A percentile compares a stretch with the other conserved stretches of the same genome.
Evolutionary conservation across 768 basidiomycete genomes (phyloP).

Genomic region (Trametes elegans): DNA sequence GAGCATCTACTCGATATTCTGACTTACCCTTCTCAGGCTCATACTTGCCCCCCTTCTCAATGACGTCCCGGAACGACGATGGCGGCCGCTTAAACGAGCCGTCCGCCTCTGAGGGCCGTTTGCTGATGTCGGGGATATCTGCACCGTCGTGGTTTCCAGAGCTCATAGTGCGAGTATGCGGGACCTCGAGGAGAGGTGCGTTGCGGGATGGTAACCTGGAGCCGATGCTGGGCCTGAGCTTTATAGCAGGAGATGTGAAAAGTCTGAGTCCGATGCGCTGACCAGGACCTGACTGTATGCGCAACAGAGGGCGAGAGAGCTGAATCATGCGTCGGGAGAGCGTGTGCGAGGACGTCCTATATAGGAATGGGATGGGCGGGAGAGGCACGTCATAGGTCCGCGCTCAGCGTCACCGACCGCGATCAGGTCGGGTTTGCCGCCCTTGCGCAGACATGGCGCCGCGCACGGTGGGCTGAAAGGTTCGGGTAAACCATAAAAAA

Average conservation of each 20-base stretch:
- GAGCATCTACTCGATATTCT: background rate
- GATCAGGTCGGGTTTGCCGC: background rate
- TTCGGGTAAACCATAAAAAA: no score
- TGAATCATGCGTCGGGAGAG: background rate
- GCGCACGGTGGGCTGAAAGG: no score
- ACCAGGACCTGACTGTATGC: background rate
- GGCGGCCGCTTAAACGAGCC: slow-evolving; percentile 73
- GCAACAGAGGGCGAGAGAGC: background rate
- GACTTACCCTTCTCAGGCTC: slow-evolving; percentile 74
- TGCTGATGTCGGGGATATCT: slow-evolving; percentile 49
- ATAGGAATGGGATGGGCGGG: background rate
- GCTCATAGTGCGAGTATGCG: background rate
- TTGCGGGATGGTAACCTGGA: background rate
- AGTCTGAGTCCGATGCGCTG: slow-evolving; percentile 6
- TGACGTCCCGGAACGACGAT: slow-evolving; percentile 54
- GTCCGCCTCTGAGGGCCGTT: slow-evolving; percentile 51
- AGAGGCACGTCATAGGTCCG: background rate
- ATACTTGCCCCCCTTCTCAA: slow-evolving; percentile 59
- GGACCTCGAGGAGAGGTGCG: background rate
- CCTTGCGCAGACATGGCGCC: background rate
- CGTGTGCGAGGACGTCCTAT: background rate
- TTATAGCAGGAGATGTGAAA: background rate
- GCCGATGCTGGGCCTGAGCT: background rate
- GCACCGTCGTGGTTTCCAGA: slow-evolving; percentile 30
- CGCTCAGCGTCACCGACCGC: background rate